Evolutionary conservation across 192 early-diverging fungal genomes (phyloP), one percentile per base, ranked within the genome.

Genomic region (Gamsiella multidivaricata): DNA sequence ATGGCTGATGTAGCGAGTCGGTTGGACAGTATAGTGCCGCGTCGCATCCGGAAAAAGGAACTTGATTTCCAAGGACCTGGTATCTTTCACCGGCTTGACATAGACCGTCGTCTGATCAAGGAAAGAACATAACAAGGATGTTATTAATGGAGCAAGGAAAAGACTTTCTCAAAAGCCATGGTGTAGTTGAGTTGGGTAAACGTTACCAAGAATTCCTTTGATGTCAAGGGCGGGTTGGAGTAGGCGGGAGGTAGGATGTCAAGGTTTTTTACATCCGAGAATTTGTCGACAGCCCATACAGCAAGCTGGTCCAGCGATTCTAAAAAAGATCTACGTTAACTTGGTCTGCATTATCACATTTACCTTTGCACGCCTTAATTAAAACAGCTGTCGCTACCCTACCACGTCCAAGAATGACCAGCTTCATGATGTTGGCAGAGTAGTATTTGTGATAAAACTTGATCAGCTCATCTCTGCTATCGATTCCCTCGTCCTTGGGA

Each of bases 381-480:
- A 54, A 15, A 28, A 23, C 5, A 12, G 12, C 2, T 29, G 0
- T 22, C 1, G 5, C 5, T 12, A 1, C 17, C n/a, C 11, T 73
- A 85, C 84, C 84, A 62, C 85, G 86, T 25, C 95, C 97, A 15
- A 96, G 67, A 0, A 98, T 83, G 9, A 88, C 91, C 36, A 97
- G 82, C 74, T 91, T 92, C 95, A 96, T 97, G 36, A 96, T 93
- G 70, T 95, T 96, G 7, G 94, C 88, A 20, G 93, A 94, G 75
- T 98, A 98, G 80, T 93, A 95, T 50, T 85, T 87, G 28, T 80
- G 82, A 74, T 98, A 91, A 66, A 96, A 97, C 20, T 91, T 85
- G 28, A 98, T 74, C 47, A 97, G 79, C 34, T 90, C 84, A 17
- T 91, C 83, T 17, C 97, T 87, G 41, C 96, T 84, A 72, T 98